phyloP scores from a whole-genome alignment of 2,329 filamentous ascomycete species.

The Aspergillus puulaauensis region DNA sequence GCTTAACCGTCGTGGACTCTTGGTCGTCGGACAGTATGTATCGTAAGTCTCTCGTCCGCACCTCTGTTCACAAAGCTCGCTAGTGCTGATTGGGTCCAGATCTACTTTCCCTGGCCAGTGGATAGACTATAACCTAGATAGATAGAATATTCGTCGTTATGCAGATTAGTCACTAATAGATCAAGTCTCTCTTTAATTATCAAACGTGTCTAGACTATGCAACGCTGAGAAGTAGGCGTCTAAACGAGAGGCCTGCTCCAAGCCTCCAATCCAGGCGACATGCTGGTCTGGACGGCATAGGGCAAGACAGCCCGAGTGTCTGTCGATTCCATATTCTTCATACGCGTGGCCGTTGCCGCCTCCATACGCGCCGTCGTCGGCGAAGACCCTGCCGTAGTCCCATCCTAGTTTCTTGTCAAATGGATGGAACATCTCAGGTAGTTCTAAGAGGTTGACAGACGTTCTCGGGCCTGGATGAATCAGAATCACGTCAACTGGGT shows the following conservation, averaged over 20 bases:
- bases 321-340: conserved; percentile 14
- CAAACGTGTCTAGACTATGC: too few relatives aligned
- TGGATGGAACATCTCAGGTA: conserved; percentile 17
- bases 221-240: neutral
- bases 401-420: conserved; percentile 16
- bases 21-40: neutral
- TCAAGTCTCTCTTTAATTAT: too few relatives aligned
- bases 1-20: neutral
- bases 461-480: conserved; percentile 14
- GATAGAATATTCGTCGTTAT: too few relatives aligned
- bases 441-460: conserved; percentile 9
- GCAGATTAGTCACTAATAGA: too few relatives aligned
- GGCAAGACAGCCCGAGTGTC: conserved; percentile 13
- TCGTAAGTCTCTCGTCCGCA: neutral
- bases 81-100: neutral
- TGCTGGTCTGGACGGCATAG: conserved; percentile 25
- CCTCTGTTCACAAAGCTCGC: neutral
- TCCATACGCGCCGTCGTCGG: conserved; percentile 6
- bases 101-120: neutral
- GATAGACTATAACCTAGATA: neutral
- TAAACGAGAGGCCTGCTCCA: conserved; percentile 3
- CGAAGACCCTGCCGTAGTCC: conserved; percentile 19
- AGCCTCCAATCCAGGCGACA: conserved; percentile 16
- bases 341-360: conserved; percentile 4
- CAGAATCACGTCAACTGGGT: neutral